Conservation (phyloP, 2,329 filamentous ascomycete genomes). For the Achaetomium macrosporum region DNA sequence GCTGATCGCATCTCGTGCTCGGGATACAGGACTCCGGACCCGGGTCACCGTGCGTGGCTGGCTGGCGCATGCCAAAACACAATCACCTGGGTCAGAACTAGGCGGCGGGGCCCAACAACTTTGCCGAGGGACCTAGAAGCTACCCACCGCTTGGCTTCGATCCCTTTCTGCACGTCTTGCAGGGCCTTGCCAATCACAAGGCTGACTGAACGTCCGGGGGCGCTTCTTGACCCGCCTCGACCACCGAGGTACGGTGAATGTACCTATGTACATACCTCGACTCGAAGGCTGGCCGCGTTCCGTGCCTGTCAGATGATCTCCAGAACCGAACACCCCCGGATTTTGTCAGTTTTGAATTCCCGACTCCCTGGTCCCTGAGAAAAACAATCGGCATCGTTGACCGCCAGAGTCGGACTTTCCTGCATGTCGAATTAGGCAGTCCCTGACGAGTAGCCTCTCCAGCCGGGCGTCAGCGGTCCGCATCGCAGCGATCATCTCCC, state of each 20-base stretch:
- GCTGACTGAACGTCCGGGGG: neutral
- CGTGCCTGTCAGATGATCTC: constrained; percentile 10
- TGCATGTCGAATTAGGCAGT: no score
- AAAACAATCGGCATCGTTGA: no score
- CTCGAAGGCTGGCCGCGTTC: constrained; percentile 6
- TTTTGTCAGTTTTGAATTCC: no score
- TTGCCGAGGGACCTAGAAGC: neutral
- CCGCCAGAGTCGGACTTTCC: no score
- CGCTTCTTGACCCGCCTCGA: neutral
- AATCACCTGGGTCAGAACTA: neutral
- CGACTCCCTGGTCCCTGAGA: no score
- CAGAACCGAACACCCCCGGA: neutral
- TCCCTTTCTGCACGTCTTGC: constrained; percentile 16
- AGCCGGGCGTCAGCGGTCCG: no score
- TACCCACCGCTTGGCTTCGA: constrained; percentile 9
- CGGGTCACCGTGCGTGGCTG: neutral
- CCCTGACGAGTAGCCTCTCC: no score
- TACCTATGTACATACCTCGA: neutral
- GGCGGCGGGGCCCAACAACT: neutral
- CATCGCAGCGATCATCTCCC: no score
- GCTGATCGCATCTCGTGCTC: no score
- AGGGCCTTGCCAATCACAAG: constrained; percentile 10
- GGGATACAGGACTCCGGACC: neutral
- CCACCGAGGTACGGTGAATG: neutral
- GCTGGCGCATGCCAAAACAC: neutral